Conservation (phyloP, 169 alveolate species). For the Plasmodium malariae region DNA sequence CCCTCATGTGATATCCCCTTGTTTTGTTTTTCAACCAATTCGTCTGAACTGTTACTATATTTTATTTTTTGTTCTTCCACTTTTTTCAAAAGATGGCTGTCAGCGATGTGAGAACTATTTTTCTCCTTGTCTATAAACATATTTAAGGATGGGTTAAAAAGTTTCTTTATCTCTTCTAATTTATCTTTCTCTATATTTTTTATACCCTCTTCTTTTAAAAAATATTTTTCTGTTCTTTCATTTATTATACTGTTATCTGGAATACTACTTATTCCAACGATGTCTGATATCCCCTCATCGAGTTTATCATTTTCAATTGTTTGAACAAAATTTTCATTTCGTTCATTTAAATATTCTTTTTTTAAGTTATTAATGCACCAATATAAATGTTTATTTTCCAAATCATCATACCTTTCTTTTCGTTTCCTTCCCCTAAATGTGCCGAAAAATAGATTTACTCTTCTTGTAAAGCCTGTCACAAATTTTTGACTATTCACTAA, state of each 20-base stretch:
- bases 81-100: conserved; percentile 2
- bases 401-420: conserved; percentile 67
- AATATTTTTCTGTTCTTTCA: conserved; percentile 26
- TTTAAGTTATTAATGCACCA: conserved; percentile 69
- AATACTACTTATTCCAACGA: conserved; percentile 41
- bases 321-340: conserved; percentile 28
- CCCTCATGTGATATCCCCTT: no score
- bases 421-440: conserved; percentile 26
- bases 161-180: conserved; percentile 32
- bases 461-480: conserved; percentile 10
- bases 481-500: no score
- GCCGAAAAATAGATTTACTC: conserved; percentile 12
- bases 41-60: not conserved
- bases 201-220: not conserved
- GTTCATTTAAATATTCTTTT: conserved; percentile 34
- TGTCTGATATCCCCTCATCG: conserved; percentile 49
- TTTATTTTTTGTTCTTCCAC: not conserved
- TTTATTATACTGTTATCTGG: conserved; percentile 39
- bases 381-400: conserved; percentile 60
- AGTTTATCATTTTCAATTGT: conserved; percentile 34
- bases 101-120: not conserved
- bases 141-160: conserved; percentile 53
- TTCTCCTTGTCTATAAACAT: conserved; percentile 26
- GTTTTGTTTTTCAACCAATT: not conserved
- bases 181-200: conserved; percentile 13